Evolutionary conservation across 2,329 filamentous ascomycete genomes (phyloP).

Genomic region (Fusarium sp.): DNA sequence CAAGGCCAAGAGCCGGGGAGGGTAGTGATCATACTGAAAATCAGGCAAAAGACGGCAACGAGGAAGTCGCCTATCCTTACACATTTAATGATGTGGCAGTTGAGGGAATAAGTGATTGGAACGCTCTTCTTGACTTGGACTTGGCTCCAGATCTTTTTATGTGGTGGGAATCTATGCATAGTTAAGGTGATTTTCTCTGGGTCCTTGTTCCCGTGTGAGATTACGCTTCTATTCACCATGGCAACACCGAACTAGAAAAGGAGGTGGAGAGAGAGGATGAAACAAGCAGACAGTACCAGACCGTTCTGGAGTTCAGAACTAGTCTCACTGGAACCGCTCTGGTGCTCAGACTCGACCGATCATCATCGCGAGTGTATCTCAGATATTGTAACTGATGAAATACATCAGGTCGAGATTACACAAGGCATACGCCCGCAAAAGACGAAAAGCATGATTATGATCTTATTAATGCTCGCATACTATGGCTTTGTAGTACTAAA

Average conservation of each 20-base stretch:
- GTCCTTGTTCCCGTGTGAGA: neutral
- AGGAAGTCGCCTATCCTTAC: neutral
- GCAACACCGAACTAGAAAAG: no score
- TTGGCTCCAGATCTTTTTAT: neutral
- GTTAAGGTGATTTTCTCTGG: neutral
- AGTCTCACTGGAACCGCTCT: neutral
- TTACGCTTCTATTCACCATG: no score
- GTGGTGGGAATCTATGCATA: neutral
- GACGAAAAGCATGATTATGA: neutral
- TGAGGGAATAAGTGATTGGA: neutral
- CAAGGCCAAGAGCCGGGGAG: no score
- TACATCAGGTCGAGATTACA: accelerated
- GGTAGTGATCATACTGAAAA: neutral
- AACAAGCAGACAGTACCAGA: no score
- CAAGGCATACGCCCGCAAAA: accelerated
- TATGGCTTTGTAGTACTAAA: neutral
- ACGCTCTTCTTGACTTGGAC: neutral
- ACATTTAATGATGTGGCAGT: neutral
- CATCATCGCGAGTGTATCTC: accelerated
- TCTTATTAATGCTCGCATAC: accelerated
- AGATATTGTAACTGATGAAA: accelerated
- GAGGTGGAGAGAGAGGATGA: no score
- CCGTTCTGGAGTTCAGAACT: neutral
- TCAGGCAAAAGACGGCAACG: accelerated
- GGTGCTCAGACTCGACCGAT: neutral